A percentile compares a stretch with the other conserved stretches of the same genome.
Conservation (phyloP, 164 flowering plant genomes). For the Dillenia turbinata region DNA sequence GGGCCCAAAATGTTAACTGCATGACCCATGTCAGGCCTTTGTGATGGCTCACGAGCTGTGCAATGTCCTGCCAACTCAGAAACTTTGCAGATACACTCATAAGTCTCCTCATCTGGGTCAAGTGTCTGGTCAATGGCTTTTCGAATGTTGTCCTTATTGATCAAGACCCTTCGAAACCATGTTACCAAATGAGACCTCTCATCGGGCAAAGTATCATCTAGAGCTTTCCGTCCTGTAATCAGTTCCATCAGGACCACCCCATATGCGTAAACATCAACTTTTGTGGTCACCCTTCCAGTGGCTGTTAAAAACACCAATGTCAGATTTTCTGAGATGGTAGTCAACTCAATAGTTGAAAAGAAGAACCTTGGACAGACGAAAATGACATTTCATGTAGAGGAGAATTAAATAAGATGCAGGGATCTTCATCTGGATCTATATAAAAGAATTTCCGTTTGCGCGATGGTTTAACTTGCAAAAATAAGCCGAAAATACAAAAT, state of each 20-base stretch:
- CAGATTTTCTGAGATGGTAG: too few relatives aligned
- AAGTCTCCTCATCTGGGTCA: constrained; percentile 18
- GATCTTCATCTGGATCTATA: too few relatives aligned
- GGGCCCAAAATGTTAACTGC: constrained; percentile 29
- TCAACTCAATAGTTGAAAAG: too few relatives aligned
- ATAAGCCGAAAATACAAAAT: too few relatives aligned
- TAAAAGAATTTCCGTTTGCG: too few relatives aligned
- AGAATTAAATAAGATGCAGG: too few relatives aligned
- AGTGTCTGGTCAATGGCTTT: constrained; percentile 23
- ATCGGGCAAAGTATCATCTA: constrained; percentile 27
- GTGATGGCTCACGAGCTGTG: constrained; percentile 30
- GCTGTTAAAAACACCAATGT: constrained; percentile 13
- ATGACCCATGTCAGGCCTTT: constrained; percentile 37
- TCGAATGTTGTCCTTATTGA: constrained; percentile 18
- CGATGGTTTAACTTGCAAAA: too few relatives aligned
- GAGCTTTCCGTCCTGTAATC: constrained; percentile 27
- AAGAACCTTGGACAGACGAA: too few relatives aligned
- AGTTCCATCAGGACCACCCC: constrained; percentile 35
- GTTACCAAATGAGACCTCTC: constrained; percentile 28
- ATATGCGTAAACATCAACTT: constrained; percentile 31
- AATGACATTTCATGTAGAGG: too few relatives aligned
- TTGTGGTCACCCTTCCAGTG: constrained; percentile 34
- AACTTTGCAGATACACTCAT: constrained; percentile 23
- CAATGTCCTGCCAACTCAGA: constrained; percentile 35
- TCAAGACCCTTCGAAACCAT: constrained; percentile 33